Percentiles rank a stretch among this genome's conserved stretches.
Conservation (phyloP, 768 basidiomycete species). For the Inosperma sp. region DNA sequence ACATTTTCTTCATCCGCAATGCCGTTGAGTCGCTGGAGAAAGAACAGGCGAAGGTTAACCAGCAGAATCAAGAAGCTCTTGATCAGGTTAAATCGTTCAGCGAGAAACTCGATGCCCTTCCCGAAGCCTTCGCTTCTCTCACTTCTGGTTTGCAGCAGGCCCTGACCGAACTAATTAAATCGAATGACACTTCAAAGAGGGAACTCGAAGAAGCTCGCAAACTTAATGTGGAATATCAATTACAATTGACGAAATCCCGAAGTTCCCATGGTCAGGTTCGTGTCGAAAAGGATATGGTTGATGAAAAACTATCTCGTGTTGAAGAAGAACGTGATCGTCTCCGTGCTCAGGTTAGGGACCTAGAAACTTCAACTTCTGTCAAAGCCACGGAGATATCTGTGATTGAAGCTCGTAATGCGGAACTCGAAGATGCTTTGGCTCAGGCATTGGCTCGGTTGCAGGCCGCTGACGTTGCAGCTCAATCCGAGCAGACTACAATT, state of each 20-base stretch:
- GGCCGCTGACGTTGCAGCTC: slow-evolving; percentile 62
- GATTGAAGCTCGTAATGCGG: slow-evolving; percentile 48
- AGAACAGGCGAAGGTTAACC: slow-evolving; percentile 47
- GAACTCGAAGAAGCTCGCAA: slow-evolving; percentile 70
- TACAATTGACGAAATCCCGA: slow-evolving; percentile 72
- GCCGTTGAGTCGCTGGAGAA: slow-evolving; percentile 44
- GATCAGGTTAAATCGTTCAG: slow-evolving; percentile 48
- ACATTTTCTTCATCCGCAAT: slow-evolving; percentile 43
- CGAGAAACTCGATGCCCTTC: slow-evolving; percentile 53
- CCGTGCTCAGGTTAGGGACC: slow-evolving; percentile 50
- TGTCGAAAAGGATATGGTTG: slow-evolving; percentile 74
- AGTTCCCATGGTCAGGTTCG: slow-evolving; percentile 72
- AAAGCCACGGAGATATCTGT: slow-evolving; percentile 45
- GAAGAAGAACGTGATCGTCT: slow-evolving; percentile 67
- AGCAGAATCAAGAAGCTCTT: slow-evolving; percentile 46
- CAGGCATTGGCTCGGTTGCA: slow-evolving; percentile 69
- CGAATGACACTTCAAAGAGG: slow-evolving; percentile 51
- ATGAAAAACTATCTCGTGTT: slow-evolving; percentile 52
- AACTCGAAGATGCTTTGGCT: slow-evolving; percentile 70
- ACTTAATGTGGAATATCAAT: slow-evolving; percentile 62
- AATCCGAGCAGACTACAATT: slow-evolving; percentile 57
- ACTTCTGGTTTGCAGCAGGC: slow-evolving; percentile 54
- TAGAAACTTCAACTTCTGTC: slow-evolving; percentile 39
- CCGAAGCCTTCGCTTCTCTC: slow-evolving; percentile 51
- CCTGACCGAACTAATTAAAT: slow-evolving; percentile 56